Conservation (phyloP, 108 stramenopile genomes). For the Cyclotella kingstonii region DNA sequence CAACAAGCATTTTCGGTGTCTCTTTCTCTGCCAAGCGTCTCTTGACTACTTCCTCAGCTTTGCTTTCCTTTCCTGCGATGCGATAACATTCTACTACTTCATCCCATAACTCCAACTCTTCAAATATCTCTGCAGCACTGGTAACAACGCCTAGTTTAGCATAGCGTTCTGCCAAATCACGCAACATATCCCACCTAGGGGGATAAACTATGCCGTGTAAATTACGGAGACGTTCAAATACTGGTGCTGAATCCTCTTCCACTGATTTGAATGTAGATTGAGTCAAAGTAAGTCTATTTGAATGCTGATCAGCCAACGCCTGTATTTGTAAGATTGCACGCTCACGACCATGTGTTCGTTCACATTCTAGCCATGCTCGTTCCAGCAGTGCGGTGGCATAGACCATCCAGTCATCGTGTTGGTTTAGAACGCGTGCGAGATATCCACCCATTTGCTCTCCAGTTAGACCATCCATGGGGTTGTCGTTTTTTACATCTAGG, state of each 20-base stretch:
- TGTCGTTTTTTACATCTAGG: constrained; percentile 93
- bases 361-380: constrained; percentile 94
- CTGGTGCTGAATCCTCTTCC: constrained; percentile 90
- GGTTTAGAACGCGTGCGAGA: constrained; percentile 79
- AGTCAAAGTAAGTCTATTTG: constrained; percentile 77
- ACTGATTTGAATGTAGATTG: constrained; percentile 76
- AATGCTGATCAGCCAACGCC: constrained; percentile 95
- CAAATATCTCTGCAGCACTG: constrained; percentile 91
- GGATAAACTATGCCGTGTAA: constrained; percentile 92
- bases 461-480: constrained; percentile 92
- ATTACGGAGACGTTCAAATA: constrained; percentile 80
- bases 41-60: constrained; percentile 87
- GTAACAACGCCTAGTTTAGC: constrained; percentile 85
- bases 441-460: constrained; percentile 96
- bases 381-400: constrained; percentile 92
- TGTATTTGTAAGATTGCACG: constrained; percentile 95
- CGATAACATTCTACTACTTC: constrained; percentile 96
- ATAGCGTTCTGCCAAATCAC: constrained; percentile 91
- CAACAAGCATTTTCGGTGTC: constrained; percentile 91
- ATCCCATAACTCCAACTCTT: constrained; percentile 96
- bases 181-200: constrained; percentile 90
- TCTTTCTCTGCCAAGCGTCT: constrained; percentile 69
- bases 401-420: constrained; percentile 93
- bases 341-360: constrained; percentile 71
- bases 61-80: constrained; percentile 79